Percentiles rank a stretch among this genome's conserved stretches.
phyloP scores from a whole-genome alignment of 495 filamentous ascomycete species.

The Aspergillus diversus region DNA sequence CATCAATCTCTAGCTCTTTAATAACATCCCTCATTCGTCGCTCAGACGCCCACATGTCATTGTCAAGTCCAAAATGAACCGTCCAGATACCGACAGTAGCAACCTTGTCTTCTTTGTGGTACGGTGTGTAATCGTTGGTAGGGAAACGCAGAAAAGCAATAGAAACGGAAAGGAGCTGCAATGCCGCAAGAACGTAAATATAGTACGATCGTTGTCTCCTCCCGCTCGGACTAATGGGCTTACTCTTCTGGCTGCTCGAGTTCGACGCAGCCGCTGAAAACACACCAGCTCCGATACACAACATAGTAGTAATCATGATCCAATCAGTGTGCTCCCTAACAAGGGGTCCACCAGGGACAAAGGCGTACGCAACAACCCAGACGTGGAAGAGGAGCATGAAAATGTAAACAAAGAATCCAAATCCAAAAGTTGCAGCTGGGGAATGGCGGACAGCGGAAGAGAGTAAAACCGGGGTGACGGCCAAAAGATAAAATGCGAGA shows the following conservation, averaged over 20 bases:
- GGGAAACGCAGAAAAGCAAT: conserved; percentile 94
- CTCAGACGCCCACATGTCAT: conserved; percentile 98
- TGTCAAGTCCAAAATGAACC: conserved; percentile 97
- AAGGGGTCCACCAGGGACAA: conserved; percentile 94
- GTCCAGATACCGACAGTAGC: conserved; percentile 98
- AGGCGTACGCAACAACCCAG: conserved; percentile 98
- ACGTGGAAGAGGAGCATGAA: conserved; percentile 91
- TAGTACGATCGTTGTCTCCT: conserved; percentile 67
- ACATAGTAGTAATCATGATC: conserved; percentile 85
- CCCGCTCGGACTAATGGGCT: conserved; percentile 56
- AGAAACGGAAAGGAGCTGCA: conserved; percentile 79
- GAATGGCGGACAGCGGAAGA: conserved; percentile 71
- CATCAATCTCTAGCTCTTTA: conserved; percentile 90
- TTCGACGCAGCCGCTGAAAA: conserved; percentile 70
- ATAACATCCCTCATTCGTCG: conserved; percentile 91
- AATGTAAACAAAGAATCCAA: conserved; percentile 89
- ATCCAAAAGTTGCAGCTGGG: conserved; percentile 78
- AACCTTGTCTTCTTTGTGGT: conserved; percentile 83
- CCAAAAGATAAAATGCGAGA: conserved; percentile 79
- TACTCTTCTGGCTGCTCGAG: conserved; percentile 47
- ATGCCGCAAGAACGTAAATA: conserved; percentile 68
- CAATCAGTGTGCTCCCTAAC: conserved; percentile 95
- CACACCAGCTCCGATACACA: conserved; percentile 82
- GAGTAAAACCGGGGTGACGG: conserved; percentile 77
- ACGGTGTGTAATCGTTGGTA: conserved; percentile 85